phyloP scores from a whole-genome alignment of 441 rosid genomes.

The Populus hybrid region DNA sequence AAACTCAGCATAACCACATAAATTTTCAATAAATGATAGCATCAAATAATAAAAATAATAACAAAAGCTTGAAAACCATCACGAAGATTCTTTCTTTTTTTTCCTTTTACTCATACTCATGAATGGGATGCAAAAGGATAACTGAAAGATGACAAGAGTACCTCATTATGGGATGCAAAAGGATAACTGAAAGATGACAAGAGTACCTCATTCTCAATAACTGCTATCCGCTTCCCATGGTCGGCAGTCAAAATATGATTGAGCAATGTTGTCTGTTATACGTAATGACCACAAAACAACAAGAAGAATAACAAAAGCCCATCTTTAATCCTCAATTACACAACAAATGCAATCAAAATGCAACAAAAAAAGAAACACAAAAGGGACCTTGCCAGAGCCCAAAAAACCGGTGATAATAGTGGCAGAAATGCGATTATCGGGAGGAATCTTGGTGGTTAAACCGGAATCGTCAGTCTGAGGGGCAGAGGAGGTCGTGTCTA shows the following conservation, averaged over 20 bases:
- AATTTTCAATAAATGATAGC: not conserved
- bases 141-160: slow-evolving; percentile 10
- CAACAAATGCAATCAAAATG: not conserved
- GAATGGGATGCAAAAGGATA: not conserved
- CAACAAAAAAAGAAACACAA: not conserved
- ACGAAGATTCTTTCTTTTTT: not conserved
- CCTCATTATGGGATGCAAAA: slow-evolving; percentile 51
- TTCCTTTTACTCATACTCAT: not conserved
- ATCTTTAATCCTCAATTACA: not conserved
- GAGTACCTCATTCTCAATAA: slow-evolving; percentile 91
- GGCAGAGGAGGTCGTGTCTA: slow-evolving; percentile 41
- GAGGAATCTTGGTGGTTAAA: slow-evolving; percentile 59
- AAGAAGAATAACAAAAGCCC: not conserved
- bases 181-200: not conserved
- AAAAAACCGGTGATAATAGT: slow-evolving; percentile 90
- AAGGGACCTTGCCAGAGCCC: slow-evolving; percentile 88
- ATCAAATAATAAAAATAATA: not conserved
- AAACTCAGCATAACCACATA: slow-evolving; percentile 5
- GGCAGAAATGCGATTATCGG: slow-evolving; percentile 88
- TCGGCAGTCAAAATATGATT: slow-evolving; percentile 89
- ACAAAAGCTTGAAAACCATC: not conserved
- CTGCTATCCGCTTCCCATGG: slow-evolving; percentile 95
- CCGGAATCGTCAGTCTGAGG: slow-evolving; percentile 63
- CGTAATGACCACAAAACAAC: slow-evolving; percentile 14
- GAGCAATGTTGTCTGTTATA: slow-evolving; percentile 73